Conservation (phyloP, 225 moss, liverwort and hornwort species). For the Marchantia polymorpha region DNA sequence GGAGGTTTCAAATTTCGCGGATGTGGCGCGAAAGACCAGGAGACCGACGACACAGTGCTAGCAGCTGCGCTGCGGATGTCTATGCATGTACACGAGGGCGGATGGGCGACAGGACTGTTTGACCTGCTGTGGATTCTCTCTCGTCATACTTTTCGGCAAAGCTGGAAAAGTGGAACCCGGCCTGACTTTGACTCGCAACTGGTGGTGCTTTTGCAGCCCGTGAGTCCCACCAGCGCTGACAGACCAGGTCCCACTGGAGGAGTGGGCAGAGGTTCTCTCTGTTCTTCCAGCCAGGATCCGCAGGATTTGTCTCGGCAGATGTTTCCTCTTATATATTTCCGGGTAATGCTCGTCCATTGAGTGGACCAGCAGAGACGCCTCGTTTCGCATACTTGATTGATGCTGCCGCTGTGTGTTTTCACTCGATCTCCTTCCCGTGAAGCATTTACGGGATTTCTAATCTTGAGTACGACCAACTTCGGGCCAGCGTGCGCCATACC, state of each 20-base stretch:
- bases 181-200: background rate
- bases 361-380: background rate
- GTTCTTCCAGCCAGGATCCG: background rate
- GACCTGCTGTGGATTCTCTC: background rate
- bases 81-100: background rate
- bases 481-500: background rate
- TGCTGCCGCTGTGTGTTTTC: background rate
- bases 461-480: background rate
- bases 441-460: background rate
- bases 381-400: background rate
- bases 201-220: background rate
- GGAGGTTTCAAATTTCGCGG: background rate
- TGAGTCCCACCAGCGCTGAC: background rate
- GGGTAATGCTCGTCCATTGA: background rate
- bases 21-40: slow-evolving; percentile 6
- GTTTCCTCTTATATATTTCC: no score
- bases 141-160: background rate
- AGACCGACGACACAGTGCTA: no score
- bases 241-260: background rate
- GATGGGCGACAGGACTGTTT: background rate
- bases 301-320: no score
- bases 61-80: background rate
- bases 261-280: background rate
- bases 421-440: background rate
- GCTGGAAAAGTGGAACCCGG: background rate